Evolutionary conservation across 2,329 filamentous ascomycete species (phyloP).

Genomic region (Xylariaceae sp.): DNA sequence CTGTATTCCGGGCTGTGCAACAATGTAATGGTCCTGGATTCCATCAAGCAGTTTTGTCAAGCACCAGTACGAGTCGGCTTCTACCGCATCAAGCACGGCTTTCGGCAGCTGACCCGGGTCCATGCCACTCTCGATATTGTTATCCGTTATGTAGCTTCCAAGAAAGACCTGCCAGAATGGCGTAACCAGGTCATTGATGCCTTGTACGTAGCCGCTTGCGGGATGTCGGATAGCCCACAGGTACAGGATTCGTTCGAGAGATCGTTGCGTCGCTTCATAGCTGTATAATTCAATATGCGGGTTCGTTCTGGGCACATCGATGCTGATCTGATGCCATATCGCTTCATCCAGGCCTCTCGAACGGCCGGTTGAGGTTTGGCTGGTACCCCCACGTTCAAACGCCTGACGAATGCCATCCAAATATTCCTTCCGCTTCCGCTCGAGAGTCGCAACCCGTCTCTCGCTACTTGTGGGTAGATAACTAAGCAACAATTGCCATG

Average conservation of each 20-base stretch:
- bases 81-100: conserved; percentile 89
- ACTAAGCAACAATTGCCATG: conserved; percentile 94
- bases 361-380: conserved; percentile 41
- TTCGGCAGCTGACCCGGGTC: conserved; percentile 91
- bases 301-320: conserved; percentile 93
- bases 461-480: conserved; percentile 98
- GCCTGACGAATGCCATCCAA: conserved; percentile 79
- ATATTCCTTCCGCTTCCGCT: conserved; percentile 94
- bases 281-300: conserved; percentile 92
- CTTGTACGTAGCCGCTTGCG: conserved; percentile 95
- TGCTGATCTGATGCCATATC: conserved; percentile 99
- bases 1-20: conserved; percentile 94
- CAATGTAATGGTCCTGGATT: conserved; percentile 98
- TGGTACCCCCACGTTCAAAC: conserved; percentile 61
- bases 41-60: conserved; percentile 96
- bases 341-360: conserved; percentile 79
- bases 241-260: conserved; percentile 90
- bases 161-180: conserved; percentile 98
- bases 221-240: conserved; percentile 97
- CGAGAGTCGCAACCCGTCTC: conserved; percentile 79
- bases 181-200: conserved; percentile 96
- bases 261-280: conserved; percentile 93
- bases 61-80: conserved; percentile 98
- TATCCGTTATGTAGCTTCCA: conserved; percentile 89
- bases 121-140: conserved; percentile 89